Evolutionary conservation across 2,329 filamentous ascomycete genomes (phyloP), one percentile per base, ranked within the genome.

Genomic region (Xylariomycetidae sp.): DNA sequence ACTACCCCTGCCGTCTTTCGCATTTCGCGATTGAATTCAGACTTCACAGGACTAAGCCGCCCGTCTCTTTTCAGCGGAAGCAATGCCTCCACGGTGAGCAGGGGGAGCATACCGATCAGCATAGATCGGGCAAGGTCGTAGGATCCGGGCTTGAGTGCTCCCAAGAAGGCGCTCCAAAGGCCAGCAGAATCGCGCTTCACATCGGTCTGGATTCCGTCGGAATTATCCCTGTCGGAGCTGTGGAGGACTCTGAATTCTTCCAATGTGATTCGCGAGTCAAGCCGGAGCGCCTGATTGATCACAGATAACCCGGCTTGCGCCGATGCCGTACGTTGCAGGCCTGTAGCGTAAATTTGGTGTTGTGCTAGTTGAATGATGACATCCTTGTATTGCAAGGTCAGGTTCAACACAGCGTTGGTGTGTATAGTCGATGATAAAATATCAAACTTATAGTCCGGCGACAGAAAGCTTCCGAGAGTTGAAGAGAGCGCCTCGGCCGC

Each of bases 1-100:
- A 95, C 75, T 61, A 79, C 61, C 62, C 70, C 47, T 50, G 72
- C 50, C 48, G 72, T 70, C 27, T 61, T 64, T 30, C 61, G 54
- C 5, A 90, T 82, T 16, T 82, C 78, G 29, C 71, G 63, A 53
- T 97, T 97, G 69, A 94, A 97, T 17, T 77, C 70, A n/a, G 69
- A 67, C 48, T 82, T 82, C 37, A 52, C 55, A 42, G 44, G 57
- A 35, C 49, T 66, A 46, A 59, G 49, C 12, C 51, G 50, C 28
- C 61, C 62, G 25, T n/a, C n/a, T n/a, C 61, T 67, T 51, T 76
- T 74, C 9, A 63, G 66, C 0, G 73, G 70, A 13, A 73, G 67
- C 36, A 95, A 82, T 35, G 78, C 76, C 56, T 96, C 89, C 14
- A 95, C 67, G 0, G 82, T 80, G 14, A 87, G 76, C 1, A 96